Evolutionary conservation across 2,329 filamentous ascomycete species (phyloP).

Genomic region (Fonsecaea monophora): DNA sequence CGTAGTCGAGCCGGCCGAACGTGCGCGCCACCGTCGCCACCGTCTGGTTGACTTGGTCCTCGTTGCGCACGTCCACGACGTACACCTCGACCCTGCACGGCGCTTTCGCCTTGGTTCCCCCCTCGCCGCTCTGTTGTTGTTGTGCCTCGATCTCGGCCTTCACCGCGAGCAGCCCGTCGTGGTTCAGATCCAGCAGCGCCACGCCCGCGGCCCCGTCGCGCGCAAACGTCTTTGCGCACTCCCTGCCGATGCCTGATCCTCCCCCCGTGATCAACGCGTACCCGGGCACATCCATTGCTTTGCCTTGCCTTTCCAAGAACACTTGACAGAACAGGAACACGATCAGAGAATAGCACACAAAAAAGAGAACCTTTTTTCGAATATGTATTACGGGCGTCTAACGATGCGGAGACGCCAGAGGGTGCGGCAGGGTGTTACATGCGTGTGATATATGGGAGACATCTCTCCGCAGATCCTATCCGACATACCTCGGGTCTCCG

Average conservation of each 20-base stretch:
- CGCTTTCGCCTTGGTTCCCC: background rate
- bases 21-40: slow-evolving; percentile 63
- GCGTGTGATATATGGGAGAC: too few relatives aligned
- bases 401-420: background rate
- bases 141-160: slow-evolving; percentile 24
- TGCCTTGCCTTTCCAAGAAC: too few relatives aligned
- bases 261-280: slow-evolving; percentile 32
- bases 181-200: slow-evolving; percentile 29
- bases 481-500: slow-evolving; percentile 1
- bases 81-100: slow-evolving; percentile 19
- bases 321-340: background rate
- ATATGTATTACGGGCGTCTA: background rate
- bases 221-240: slow-evolving; percentile 31
- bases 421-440: background rate
- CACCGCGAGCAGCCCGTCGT: slow-evolving; percentile 19
- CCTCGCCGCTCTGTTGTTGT: background rate
- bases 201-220: slow-evolving; percentile 32
- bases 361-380: background rate
- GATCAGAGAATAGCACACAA: background rate
- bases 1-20: slow-evolving; percentile 52
- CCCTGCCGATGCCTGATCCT: slow-evolving; percentile 31
- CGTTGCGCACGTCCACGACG: slow-evolving; percentile 57
- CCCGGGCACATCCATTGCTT: slow-evolving; percentile 34
- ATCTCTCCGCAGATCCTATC: background rate
- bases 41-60: slow-evolving; percentile 58